phyloP scores from a whole-genome alignment of 768 basidiomycete species.

The Mycena rebaudengoi region DNA sequence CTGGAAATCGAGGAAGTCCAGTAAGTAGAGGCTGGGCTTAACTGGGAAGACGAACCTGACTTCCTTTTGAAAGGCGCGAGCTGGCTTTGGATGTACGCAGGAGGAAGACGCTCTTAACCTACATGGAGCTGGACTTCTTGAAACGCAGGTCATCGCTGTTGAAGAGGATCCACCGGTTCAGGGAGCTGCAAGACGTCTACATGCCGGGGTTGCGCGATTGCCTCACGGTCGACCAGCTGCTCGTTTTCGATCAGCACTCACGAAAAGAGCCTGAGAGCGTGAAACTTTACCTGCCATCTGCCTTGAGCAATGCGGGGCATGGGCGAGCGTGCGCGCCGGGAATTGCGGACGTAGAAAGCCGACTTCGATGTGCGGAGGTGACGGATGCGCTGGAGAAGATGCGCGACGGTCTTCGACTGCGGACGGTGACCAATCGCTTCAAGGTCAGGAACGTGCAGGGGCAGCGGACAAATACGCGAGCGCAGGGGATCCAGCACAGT shows the following conservation, averaged over 20 bases:
- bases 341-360: constrained; percentile 26
- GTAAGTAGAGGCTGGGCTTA: too few relatives aligned
- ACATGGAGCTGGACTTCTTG: constrained; percentile 21
- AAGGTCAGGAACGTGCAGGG: constrained; percentile 31
- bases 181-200: background rate
- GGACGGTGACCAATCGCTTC: constrained; percentile 27
- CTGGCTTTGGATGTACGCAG: background rate
- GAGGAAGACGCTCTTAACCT: constrained; percentile 20
- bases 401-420: constrained; percentile 28
- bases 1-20: constrained; percentile 21
- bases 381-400: constrained; percentile 32
- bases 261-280: background rate
- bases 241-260: background rate
- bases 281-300: constrained; percentile 35
- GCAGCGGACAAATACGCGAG: constrained; percentile 33
- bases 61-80: background rate
- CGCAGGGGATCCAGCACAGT: constrained; percentile 20
- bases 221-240: background rate
- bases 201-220: background rate
- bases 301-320: constrained; percentile 5
- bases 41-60: background rate
- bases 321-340: background rate
- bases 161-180: constrained; percentile 3
- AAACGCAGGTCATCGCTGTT: background rate
- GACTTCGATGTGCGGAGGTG: constrained; percentile 30